A percentile compares a stretch with the other conserved stretches of the same genome.
These are phyloP conservation scores for Sabuloglossum arenarium DNA, from an alignment of 495 filamentous ascomycete species.

Conservation along the genomic window DNA sequence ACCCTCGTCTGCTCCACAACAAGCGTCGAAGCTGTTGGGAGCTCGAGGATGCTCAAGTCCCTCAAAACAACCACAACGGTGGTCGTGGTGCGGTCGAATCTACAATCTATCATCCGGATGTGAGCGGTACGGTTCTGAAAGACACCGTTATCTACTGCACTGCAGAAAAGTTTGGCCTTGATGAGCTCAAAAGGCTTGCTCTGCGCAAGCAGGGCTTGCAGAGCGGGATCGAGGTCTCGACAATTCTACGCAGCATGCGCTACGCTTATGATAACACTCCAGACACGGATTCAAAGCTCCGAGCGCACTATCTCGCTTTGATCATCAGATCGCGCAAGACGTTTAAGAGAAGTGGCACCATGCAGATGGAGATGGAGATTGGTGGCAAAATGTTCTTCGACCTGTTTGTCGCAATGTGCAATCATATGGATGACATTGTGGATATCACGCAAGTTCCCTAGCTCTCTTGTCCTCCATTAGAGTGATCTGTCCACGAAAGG, in stretches of 20 bases:
- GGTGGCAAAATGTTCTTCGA: conserved; percentile 88
- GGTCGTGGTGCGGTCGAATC: conserved; percentile 41
- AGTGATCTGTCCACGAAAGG: background rate
- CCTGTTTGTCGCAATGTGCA: conserved; percentile 92
- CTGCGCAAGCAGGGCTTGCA: conserved; percentile 84
- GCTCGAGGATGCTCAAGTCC: conserved; percentile 35
- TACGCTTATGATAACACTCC: conserved; percentile 90
- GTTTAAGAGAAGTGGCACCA: conserved; percentile 88
- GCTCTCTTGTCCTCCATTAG: background rate
- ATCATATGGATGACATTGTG: conserved; percentile 81
- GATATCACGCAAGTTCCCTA: conserved; percentile 25
- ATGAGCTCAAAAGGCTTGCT: conserved; percentile 62
- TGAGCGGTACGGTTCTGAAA: conserved; percentile 49
- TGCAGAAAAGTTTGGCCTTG: conserved; percentile 59
- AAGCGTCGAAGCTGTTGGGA: conserved; percentile 47
- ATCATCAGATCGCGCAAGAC: conserved; percentile 85
- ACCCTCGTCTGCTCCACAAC: conserved; percentile 47
- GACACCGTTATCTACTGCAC: conserved; percentile 87
- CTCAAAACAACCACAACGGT: conserved; percentile 26
- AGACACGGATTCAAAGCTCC: conserved; percentile 70
- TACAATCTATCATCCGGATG: conserved; percentile 45
- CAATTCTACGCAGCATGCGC: conserved; percentile 72
- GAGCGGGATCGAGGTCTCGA: conserved; percentile 61
- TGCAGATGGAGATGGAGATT: conserved; percentile 94
- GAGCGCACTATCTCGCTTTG: conserved; percentile 83